Evolutionary conservation across 1,139 yeast species (phyloP), one percentile per base, ranked within the genome.

Genomic region (Yamadazyma pseudoaaseri): DNA sequence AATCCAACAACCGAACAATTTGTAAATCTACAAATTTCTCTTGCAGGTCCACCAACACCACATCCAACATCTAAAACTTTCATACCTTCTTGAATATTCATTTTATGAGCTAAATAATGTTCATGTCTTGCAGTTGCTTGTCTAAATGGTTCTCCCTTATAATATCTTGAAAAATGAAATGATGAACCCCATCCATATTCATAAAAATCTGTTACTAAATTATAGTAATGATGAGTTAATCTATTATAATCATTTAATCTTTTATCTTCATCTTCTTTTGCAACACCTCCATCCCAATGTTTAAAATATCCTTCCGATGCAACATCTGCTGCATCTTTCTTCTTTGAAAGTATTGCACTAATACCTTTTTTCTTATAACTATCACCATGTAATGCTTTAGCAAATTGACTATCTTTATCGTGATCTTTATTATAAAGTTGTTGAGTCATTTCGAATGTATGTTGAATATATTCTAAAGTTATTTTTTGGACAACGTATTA

Each of bases 161-260:
- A 90, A 70, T 83, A 92, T 52, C 96, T 79, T 29, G 96, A 86
- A 61, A 92, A 92, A 64, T 92, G 98, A 86, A 92, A 92, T n/a
- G 96, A 86, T 16, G 96, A 77, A 44, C 98, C 98, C 98, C 98
- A 92, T 30, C 98, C 98, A 63, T 92, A 92, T 70, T 92, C 98
- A 72, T 92, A 92, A 57, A 80, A 86, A 63, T 92, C 98, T 25
- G 98, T 90, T 35, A 87, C 97, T 58, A 92, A 79, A 70, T 92
- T 92, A 72, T 92, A 92, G 74, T 89, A 92, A 57, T 94, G 96
- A 62, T 86, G 92, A 38, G 98, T 92, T 52, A 89, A 77, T 51
- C 84, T 81, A 39, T 95, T 85, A 69, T 92, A 92, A 62, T 86
- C 96, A 29, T 73, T 75, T 44, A 86, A 69, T 64, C 97, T 80